phyloP scores from a whole-genome alignment of 768 basidiomycete species.

The Boletus vermiculosoides region DNA sequence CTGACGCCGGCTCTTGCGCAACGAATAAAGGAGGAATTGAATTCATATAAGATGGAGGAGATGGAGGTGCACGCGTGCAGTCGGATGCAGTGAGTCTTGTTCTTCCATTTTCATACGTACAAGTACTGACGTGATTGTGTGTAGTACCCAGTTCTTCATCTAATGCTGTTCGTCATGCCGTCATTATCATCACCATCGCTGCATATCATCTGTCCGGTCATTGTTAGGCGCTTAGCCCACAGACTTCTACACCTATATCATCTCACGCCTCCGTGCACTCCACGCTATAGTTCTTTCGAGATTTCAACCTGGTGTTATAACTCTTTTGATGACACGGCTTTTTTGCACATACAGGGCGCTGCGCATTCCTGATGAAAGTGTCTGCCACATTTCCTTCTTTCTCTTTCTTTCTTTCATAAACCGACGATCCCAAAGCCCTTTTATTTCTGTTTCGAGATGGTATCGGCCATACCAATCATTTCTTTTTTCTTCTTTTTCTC shows the following conservation, averaged over 20 bases:
- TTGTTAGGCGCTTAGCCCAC: slow-evolving; percentile 32
- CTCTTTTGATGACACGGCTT: slow-evolving; percentile 21
- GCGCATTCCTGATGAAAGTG: slow-evolving; percentile 32
- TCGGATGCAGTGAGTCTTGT: slow-evolving; percentile 74
- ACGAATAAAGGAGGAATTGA: slow-evolving; percentile 96
- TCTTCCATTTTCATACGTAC: background rate
- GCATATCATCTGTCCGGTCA: slow-evolving; percentile 27
- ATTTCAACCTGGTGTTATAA: slow-evolving; percentile 26
- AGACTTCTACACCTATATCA: slow-evolving; percentile 27
- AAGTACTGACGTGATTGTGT: background rate
- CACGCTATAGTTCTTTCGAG: slow-evolving; percentile 21
- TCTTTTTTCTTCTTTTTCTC: background rate
- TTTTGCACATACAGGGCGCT: slow-evolving; percentile 28
- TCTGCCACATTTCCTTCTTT: slow-evolving; percentile 6
- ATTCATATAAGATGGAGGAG: slow-evolving; percentile 99
- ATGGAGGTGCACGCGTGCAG: slow-evolving; percentile 98
- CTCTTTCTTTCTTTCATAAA: background rate
- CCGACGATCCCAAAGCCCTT: background rate
- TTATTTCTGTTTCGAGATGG: slow-evolving; percentile 12
- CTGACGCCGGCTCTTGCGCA: slow-evolving; percentile 94
- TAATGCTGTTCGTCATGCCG: slow-evolving; percentile 40
- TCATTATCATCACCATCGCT: slow-evolving; percentile 23
- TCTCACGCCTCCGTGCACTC: slow-evolving; percentile 13
- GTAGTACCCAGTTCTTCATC: slow-evolving; percentile 87
- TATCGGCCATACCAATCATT: slow-evolving; percentile 22